Conservation (phyloP, 371 early-diverging fungal genomes). For the Haplosporangium sp. region DNA sequence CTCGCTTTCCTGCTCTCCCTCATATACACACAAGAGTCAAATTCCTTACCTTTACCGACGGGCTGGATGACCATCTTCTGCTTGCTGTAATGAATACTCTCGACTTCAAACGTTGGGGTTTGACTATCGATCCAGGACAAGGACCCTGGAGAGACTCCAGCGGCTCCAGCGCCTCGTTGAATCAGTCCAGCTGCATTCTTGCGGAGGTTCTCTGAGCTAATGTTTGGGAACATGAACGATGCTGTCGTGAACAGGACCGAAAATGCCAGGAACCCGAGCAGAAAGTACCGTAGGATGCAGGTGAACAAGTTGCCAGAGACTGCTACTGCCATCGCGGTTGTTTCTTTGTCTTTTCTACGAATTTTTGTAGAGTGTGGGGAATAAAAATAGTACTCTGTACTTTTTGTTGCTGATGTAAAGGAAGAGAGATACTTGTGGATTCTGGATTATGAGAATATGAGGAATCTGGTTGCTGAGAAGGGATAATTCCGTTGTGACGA, state of each 20-base stretch:
- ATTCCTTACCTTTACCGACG: no score
- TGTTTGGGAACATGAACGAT: constrained; percentile 28
- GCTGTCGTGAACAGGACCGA: constrained; percentile 40
- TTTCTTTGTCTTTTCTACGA: no score
- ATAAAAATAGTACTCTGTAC: no score
- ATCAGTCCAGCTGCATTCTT: constrained; percentile 56
- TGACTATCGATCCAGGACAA: constrained; percentile 39
- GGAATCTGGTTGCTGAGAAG: no score
- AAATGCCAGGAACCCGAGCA: constrained; percentile 40
- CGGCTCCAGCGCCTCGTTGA: constrained; percentile 50
- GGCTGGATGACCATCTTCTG: constrained; percentile 41
- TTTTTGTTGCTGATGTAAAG: no score
- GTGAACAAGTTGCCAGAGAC: constrained; percentile 47
- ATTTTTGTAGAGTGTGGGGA: neutral
- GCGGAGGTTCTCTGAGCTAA: constrained; percentile 45
- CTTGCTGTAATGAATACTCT: constrained; percentile 35
- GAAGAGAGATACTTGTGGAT: no score
- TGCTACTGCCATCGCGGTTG: constrained; percentile 50
- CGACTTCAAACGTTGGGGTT: constrained; percentile 39
- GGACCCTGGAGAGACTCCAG: constrained; percentile 24
- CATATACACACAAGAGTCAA: constrained; percentile 11
- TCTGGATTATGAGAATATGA: no score
- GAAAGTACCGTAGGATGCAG: constrained; percentile 46
- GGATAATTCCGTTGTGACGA: no score
- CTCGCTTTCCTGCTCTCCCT: neutral